These are phyloP conservation scores for Penstemon davidsonii DNA, from an alignment of 257 asterid genomes.

Conservation along the genomic window DNA sequence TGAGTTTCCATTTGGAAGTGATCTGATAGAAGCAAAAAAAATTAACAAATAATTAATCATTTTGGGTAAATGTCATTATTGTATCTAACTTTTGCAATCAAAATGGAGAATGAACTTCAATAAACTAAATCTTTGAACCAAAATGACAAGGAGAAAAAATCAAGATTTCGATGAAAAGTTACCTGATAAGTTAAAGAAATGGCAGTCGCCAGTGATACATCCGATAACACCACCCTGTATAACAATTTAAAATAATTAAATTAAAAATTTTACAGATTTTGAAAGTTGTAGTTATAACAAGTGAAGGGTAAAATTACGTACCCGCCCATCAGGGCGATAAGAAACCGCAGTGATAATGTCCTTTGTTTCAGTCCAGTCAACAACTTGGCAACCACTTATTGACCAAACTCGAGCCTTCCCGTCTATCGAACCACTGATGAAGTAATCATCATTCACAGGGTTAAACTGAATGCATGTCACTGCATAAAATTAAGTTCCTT, in stretches of 20 bases:
- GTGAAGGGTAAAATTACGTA: slow-evolving; percentile 27
- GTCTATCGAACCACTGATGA: slow-evolving; percentile 93
- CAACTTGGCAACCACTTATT: slow-evolving; percentile 63
- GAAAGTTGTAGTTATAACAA: not conserved
- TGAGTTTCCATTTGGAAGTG: slow-evolving; percentile 64
- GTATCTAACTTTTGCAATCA: not conserved
- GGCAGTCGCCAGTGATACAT: slow-evolving; percentile 70
- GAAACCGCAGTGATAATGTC: slow-evolving; percentile 91
- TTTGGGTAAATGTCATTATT: too few species aligned
- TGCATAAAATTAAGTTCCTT: slow-evolving; percentile 39
- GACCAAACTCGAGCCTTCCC: slow-evolving; percentile 95
- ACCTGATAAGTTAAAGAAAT: slow-evolving; percentile 73
- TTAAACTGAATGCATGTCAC: slow-evolving; percentile 86
- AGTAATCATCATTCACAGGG: slow-evolving; percentile 69
- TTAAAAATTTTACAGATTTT: not conserved
- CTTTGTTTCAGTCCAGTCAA: slow-evolving; percentile 77
- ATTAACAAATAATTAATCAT: slow-evolving; percentile 8
- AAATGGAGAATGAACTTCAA: not conserved
- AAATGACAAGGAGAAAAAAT: too few species aligned
- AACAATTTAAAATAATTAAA: slow-evolving; percentile 21
- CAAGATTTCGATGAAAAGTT: slow-evolving; percentile 18
- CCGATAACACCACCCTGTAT: slow-evolving; percentile 83
- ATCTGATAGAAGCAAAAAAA: slow-evolving; percentile 43
- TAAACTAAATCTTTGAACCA: too few species aligned
- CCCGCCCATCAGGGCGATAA: slow-evolving; percentile 87